Conservation (phyloP, 345 rosid species). For the Linum usitatissimum region DNA sequence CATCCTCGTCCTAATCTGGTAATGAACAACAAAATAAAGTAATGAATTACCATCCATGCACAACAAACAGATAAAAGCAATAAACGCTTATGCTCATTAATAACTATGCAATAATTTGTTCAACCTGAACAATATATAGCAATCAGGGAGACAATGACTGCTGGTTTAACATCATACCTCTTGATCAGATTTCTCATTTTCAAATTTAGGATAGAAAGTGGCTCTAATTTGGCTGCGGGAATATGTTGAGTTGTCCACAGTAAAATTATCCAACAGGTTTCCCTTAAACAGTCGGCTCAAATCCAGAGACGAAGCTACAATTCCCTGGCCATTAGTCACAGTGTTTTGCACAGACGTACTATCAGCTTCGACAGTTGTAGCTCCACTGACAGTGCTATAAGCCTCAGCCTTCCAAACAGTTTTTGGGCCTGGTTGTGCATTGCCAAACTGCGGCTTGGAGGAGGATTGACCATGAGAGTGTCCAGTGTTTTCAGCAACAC, state of each 20-base stretch:
- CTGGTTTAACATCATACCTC: constrained; percentile 37
- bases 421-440: constrained; percentile 19
- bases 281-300: constrained; percentile 41
- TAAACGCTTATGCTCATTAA: neutral
- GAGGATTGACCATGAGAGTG: constrained; percentile 16
- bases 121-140: neutral
- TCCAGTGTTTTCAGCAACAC: constrained; percentile 31
- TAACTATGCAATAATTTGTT: neutral
- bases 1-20: constrained; percentile 76
- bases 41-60: neutral
- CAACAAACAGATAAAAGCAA: neutral
- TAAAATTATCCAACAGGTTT: constrained; percentile 43
- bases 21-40: neutral
- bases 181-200: constrained; percentile 96
- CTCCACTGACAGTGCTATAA: constrained; percentile 44
- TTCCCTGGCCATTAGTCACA: constrained; percentile 7
- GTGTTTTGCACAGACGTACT: constrained; percentile 19
- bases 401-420: constrained; percentile 45
- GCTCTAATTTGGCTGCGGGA: constrained; percentile 79
- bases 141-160: neutral
- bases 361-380: constrained; percentile 17
- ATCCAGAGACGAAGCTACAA: constrained; percentile 15
- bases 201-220: constrained; percentile 93
- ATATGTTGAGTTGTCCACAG: constrained; percentile 53
- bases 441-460: constrained; percentile 12